These are phyloP conservation scores for Colletotrichum kahawae DNA, from an alignment of 2,329 filamentous ascomycete genomes.

Conservation along the genomic window DNA sequence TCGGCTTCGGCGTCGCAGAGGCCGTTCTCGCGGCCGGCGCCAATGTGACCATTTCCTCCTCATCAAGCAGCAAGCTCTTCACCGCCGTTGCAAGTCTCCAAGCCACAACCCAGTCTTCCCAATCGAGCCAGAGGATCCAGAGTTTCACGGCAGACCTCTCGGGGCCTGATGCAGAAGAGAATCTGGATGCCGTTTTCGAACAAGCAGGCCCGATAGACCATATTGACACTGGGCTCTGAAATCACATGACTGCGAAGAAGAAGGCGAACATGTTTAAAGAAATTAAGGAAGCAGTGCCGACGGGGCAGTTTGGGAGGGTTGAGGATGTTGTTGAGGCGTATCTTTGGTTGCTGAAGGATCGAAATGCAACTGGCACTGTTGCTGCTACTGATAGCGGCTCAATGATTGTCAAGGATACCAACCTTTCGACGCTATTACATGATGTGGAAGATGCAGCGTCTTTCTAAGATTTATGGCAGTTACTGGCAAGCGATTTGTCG, in stretches of 20 bases:
- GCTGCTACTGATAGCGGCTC: neutral
- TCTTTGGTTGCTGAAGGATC: conserved; percentile 7
- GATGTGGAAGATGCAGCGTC: neutral
- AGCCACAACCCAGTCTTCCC: accelerated
- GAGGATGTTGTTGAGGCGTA: conserved; percentile 8
- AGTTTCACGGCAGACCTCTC: conserved; percentile 44
- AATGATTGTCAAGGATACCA: neutral
- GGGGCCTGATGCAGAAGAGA: conserved; percentile 24
- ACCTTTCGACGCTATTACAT: neutral
- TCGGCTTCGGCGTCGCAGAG: conserved; percentile 65
- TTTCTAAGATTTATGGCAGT: accelerated
- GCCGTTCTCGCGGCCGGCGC: conserved; percentile 59
- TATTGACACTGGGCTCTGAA: conserved; percentile 32
- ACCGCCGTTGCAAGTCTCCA: conserved; percentile 48
- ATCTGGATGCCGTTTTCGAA: conserved; percentile 44
- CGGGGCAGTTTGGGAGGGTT: neutral
- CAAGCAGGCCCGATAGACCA: neutral
- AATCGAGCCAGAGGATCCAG: conserved; percentile 24
- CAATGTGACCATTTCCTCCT: conserved; percentile 63
- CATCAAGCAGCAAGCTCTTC: conserved; percentile 53
- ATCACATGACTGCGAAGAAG: neutral
- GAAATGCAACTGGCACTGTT: conserved; percentile 1
- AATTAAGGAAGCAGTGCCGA: too few relatives aligned
- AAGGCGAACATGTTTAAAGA: too few relatives aligned
- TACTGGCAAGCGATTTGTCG: neutral